Evolutionary conservation across 768 basidiomycete genomes (phyloP).

Genomic region (Tricholoma furcatifolium): DNA sequence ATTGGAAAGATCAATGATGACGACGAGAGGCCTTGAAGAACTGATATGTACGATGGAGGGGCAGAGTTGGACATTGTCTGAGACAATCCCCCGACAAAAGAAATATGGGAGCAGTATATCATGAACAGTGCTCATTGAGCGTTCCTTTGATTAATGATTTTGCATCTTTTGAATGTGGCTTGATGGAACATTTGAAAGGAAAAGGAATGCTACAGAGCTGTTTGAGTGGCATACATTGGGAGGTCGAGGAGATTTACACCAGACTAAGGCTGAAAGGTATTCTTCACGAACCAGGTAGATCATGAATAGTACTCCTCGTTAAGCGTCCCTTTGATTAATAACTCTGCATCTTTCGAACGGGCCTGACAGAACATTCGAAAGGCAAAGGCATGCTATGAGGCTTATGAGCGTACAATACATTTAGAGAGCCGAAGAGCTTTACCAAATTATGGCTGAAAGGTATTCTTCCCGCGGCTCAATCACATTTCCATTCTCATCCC

Average conservation of each 20-base stretch:
- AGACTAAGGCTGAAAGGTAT: conserved; percentile 4
- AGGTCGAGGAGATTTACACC: background rate
- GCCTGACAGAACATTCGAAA: conserved; percentile 8
- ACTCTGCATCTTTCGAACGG: conserved; percentile 7
- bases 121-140: background rate
- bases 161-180: conserved; percentile 6
- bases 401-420: background rate
- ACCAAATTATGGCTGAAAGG: conserved; percentile 8
- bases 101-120: no score
- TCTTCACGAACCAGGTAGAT: conserved; percentile 1
- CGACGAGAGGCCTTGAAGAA: no score
- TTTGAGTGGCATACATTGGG: background rate
- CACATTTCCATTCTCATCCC: conserved; percentile 16
- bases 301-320: background rate
- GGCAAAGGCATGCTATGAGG: conserved; percentile 1
- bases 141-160: conserved; percentile 7
- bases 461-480: conserved; percentile 14
- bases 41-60: no score
- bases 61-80: no score
- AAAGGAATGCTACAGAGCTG: background rate
- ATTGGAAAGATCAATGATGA: no score
- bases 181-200: conserved; percentile 9
- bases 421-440: background rate
- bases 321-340: conserved; percentile 2
- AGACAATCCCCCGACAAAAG: no score